Evolutionary conservation across 768 basidiomycete genomes (phyloP).

Genomic region (Suillus occidentalis): DNA sequence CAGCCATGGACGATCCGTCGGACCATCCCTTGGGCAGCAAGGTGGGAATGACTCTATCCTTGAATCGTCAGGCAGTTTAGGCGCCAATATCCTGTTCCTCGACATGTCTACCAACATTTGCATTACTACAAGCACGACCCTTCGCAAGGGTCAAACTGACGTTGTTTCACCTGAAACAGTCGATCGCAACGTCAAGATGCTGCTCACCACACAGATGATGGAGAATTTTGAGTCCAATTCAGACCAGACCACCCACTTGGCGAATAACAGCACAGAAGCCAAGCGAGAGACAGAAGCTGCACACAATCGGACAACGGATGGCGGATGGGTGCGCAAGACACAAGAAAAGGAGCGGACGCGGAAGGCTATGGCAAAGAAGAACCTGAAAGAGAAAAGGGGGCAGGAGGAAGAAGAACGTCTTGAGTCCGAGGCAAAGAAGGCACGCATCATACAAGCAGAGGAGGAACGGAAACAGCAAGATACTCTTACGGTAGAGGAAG

Average conservation of each 20-base stretch:
- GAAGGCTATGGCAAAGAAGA: constrained; percentile 32
- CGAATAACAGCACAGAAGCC: constrained; percentile 65
- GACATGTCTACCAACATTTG: constrained; percentile 73
- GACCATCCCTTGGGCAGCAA: neutral
- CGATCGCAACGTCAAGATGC: constrained; percentile 85
- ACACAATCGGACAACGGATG: constrained; percentile 33
- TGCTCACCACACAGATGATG: constrained; percentile 95
- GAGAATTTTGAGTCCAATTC: constrained; percentile 96
- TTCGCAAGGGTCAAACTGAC: neutral
- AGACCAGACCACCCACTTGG: constrained; percentile 62
- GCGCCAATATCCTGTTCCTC: constrained; percentile 41
- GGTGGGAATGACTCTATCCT: constrained; percentile 35
- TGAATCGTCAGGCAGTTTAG: constrained; percentile 25
- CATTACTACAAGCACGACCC: constrained; percentile 41
- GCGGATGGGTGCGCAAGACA: constrained; percentile 37
- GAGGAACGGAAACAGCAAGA: constrained; percentile 32
- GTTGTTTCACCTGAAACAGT: constrained; percentile 77
- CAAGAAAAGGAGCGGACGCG: constrained; percentile 40
- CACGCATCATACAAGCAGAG: constrained; percentile 29
- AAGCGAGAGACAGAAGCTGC: constrained; percentile 30
- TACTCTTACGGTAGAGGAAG: constrained; percentile 33
- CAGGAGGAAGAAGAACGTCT: constrained; percentile 19
- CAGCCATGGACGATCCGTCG: neutral
- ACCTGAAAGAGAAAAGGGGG: constrained; percentile 9
- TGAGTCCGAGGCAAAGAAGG: constrained; percentile 38